Evolutionary conservation across 1,284 basidiomycete genomes (phyloP), one percentile per base, ranked within the genome.

Genomic region (Heterobasidion parviporum): DNA sequence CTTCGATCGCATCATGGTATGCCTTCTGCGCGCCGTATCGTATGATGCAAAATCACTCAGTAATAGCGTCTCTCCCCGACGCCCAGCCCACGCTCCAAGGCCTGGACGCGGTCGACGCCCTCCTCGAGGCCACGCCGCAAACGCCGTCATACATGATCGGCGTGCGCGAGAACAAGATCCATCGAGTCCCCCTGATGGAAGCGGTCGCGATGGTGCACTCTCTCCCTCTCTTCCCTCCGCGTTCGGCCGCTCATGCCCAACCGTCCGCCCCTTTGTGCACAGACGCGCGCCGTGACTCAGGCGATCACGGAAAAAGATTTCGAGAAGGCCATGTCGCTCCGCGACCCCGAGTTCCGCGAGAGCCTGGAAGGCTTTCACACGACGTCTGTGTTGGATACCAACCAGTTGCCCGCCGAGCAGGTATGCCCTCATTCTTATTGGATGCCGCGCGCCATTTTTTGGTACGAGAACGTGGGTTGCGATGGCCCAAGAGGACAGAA

Each of bases 131-230:
- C 1, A 92, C 85, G 0, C 93, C 94, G 4, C 83, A 90, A 26
- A 94, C 91, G 0, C 95, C 95, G 0, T 96, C 93, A 0, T 98
- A 97, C 71, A 96, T 99, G 87, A 98, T 99, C 67, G 95, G 96
- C 18, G 82, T 97, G 49, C 83, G 85, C 64, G 95, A 98, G 74
- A 98, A 97, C 76, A 96, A 96, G 74, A 94, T 99, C 61, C 93
- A 81, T 15, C 83, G 93, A 46, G 85, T 96, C 9, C 93, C 94
- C 15, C 77, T 99, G 46, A 83, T 97, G 78, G 89, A 98, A 60
- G 95, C 96, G 52, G 96, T 99, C 33, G 82, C 85, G 52, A 84
- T 85, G 82, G 91, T 90, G 63, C 43, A 68, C 60, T 56, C 48
- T 33, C 56, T 36, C 38, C 43, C 33, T 44, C 16, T 2, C 7